Percentiles rank a stretch among this genome's conserved stretches.
Evolutionary conservation across 148 eudicot genomes (phyloP).

Genomic region (Vaccinium corymbosum): DNA sequence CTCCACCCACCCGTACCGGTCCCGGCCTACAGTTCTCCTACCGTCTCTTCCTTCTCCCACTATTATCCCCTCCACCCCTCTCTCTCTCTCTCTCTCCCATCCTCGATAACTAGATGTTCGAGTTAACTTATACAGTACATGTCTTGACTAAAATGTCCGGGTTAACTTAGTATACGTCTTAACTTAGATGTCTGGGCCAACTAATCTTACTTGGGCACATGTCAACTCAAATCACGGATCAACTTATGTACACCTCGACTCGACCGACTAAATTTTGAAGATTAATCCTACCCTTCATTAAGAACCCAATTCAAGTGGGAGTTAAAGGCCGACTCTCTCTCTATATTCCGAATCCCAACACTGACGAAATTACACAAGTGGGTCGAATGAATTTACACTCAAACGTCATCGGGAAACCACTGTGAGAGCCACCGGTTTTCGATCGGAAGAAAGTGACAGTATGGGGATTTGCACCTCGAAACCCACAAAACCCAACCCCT

Average conservation of each 20-base stretch:
- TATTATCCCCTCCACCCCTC: neutral
- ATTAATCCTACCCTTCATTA: too few relatives aligned
- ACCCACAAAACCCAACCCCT: slow-evolving; percentile 11
- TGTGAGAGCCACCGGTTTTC: neutral
- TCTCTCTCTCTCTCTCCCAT: neutral
- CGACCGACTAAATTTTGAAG: neutral
- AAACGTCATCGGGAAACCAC: neutral
- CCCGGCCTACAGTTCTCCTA: neutral
- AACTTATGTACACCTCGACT: neutral
- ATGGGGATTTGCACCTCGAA: slow-evolving; percentile 19
- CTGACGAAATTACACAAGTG: neutral
- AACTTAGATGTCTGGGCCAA: too few relatives aligned
- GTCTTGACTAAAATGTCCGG: too few relatives aligned
- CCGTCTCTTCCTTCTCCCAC: neutral
- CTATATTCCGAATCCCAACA: neutral
- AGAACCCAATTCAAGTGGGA: too few relatives aligned
- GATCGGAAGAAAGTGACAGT: neutral
- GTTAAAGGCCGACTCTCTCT: neutral
- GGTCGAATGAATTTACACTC: neutral
- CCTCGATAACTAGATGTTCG: neutral
- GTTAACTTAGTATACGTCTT: too few relatives aligned
- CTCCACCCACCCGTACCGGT: neutral
- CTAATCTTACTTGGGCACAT: too few relatives aligned
- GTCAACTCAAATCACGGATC: too few relatives aligned
- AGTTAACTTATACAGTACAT: too few relatives aligned